These are phyloP conservation scores for Dalbergia cultrata DNA, from an alignment of 306 rosid genomes.

Conservation along the genomic window DNA sequence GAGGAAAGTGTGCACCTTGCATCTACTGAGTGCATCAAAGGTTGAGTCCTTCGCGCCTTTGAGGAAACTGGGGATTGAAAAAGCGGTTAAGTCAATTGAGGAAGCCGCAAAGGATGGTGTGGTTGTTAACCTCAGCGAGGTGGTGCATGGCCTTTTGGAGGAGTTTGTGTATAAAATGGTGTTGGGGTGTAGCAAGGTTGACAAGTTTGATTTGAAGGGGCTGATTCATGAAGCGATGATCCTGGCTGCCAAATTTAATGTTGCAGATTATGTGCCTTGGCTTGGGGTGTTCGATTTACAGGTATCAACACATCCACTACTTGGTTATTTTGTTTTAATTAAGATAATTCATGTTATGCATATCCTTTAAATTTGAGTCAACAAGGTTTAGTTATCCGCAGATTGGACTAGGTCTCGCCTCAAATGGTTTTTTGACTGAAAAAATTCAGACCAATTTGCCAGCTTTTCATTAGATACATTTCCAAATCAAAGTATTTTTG, in stretches of 20 bases:
- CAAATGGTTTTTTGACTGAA: too few species aligned
- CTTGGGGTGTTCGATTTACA: conserved; percentile 46
- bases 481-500: too few species aligned
- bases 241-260: conserved; percentile 33
- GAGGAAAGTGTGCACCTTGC: conserved; percentile 10
- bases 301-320: too few species aligned
- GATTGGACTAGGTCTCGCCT: too few species aligned
- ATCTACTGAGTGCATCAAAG: not conserved
- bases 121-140: not conserved
- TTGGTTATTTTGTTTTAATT: too few species aligned
- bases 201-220: conserved; percentile 38
- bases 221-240: not conserved
- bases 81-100: not conserved
- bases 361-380: too few species aligned
- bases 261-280: conserved; percentile 46
- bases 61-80: not conserved
- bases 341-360: too few species aligned
- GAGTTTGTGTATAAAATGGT: conserved; percentile 8
- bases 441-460: too few species aligned
- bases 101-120: not conserved
- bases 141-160: not conserved
- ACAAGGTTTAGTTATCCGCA: too few species aligned
- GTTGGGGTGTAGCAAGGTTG: conserved; percentile 29
- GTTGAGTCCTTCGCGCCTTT: not conserved
- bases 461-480: too few species aligned